Conservation (phyloP, 1,284 basidiomycete species). For the Omphalotus olearius region DNA sequence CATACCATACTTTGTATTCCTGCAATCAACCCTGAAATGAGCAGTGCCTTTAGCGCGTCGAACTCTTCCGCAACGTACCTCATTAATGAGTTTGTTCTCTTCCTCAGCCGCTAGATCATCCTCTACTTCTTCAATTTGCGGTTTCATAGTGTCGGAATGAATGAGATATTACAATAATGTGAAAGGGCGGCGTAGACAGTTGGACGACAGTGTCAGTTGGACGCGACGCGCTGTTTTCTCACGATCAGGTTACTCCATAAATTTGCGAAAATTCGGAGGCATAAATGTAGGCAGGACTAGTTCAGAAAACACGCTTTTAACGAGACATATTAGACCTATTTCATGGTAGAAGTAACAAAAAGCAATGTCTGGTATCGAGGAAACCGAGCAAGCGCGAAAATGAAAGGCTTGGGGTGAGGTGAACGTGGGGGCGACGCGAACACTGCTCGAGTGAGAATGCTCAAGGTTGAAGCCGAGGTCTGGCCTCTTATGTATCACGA, state of each 20-base stretch:
- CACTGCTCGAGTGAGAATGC: too few species aligned
- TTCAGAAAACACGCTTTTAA: neutral
- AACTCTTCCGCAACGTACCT: slow-evolving; percentile 48
- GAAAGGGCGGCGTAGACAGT: neutral
- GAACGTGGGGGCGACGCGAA: too few species aligned
- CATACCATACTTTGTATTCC: slow-evolving; percentile 83
- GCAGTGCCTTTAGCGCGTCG: slow-evolving; percentile 7
- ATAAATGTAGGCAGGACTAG: too few species aligned
- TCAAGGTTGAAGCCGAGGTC: too few species aligned
- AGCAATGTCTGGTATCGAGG: too few species aligned
- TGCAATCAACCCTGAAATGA: slow-evolving; percentile 24
- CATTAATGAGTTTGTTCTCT: slow-evolving; percentile 90
- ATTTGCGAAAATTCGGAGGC: too few species aligned
- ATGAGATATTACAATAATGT: neutral
- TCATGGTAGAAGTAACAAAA: neutral
- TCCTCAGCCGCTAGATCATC: slow-evolving; percentile 79
- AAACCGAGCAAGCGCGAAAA: too few species aligned
- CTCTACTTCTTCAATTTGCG: slow-evolving; percentile 71
- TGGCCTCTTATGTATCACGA: too few species aligned
- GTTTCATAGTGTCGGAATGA: slow-evolving; percentile 44
- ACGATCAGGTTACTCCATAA: slow-evolving; percentile 1
- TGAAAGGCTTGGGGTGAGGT: too few species aligned
- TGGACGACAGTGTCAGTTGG: neutral
- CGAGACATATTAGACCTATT: too few species aligned
- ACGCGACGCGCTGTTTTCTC: slow-evolving; percentile 13